phyloP scores from a whole-genome alignment of 208 protist species.

The Trypanosoma congolense region DNA sequence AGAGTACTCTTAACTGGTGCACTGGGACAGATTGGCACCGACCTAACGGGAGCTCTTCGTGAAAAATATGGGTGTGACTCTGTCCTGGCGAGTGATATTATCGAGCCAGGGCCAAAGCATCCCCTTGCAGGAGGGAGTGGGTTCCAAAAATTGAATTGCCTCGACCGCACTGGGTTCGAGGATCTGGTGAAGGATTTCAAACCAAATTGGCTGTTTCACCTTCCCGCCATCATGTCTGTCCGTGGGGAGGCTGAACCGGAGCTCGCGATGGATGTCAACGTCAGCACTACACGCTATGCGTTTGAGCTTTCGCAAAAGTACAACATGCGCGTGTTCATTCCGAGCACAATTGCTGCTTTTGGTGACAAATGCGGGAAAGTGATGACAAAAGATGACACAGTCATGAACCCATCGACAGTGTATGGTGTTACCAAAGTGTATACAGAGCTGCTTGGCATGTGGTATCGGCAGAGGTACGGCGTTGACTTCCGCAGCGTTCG shows the following conservation, averaged over 20 bases:
- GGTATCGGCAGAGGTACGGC: constrained; percentile 64
- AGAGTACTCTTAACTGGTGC: constrained; percentile 71
- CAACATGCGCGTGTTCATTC: constrained; percentile 56
- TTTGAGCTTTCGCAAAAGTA: constrained; percentile 55
- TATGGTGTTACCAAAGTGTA: constrained; percentile 89
- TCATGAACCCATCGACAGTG: constrained; percentile 82
- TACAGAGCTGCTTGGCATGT: constrained; percentile 84
- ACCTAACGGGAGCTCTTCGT: constrained; percentile 42
- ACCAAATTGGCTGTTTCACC: constrained; percentile 70
- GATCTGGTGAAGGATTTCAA: constrained; percentile 46
- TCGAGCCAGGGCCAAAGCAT: constrained; percentile 10
- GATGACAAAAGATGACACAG: constrained; percentile 70
- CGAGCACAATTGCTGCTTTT: constrained; percentile 88
- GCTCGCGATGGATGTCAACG: constrained; percentile 68
- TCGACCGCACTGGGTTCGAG: constrained; percentile 27
- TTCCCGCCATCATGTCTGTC: constrained; percentile 72
- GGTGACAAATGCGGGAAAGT: constrained; percentile 62
- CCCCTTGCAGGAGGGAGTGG: constrained; percentile 14
- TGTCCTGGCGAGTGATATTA: constrained; percentile 69
- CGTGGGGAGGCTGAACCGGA: constrained; percentile 72
- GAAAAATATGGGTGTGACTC: constrained; percentile 55
- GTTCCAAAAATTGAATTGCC: constrained; percentile 30
- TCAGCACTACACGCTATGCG: constrained; percentile 59
- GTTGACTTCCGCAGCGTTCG: constrained; percentile 89
- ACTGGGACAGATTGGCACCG: constrained; percentile 80